phyloP scores from a whole-genome alignment of 1,284 basidiomycete genomes.

The Erythrobasidium hasegawianum region DNA sequence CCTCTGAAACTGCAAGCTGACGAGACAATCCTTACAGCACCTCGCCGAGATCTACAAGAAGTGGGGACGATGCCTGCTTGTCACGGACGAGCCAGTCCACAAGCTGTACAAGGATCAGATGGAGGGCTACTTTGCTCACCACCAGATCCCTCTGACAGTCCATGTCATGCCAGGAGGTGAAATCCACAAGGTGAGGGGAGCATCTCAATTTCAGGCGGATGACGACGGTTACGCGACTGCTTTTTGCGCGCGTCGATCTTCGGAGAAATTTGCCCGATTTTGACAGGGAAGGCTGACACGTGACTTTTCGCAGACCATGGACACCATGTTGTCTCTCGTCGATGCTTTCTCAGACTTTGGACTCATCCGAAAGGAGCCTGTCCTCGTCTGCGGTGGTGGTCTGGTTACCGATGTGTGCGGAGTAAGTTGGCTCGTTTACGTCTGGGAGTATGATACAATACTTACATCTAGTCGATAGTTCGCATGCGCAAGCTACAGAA shows the following conservation, averaged over 20 bases:
- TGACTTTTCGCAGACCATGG: slow-evolving; percentile 29
- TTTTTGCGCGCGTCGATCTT: not conserved
- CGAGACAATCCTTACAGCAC: too few species aligned
- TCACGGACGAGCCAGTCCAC: slow-evolving; percentile 51
- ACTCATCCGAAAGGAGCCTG: slow-evolving; percentile 53
- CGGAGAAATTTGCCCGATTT: not conserved
- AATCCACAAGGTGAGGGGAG: slow-evolving; percentile 51
- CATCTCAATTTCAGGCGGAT: not conserved
- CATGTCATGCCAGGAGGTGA: slow-evolving; percentile 54
- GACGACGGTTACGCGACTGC: slow-evolving; percentile 4
- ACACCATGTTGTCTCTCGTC: slow-evolving; percentile 52
- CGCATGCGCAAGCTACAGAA: slow-evolving; percentile 53
- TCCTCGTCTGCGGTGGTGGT: slow-evolving; percentile 53
- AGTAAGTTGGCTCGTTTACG: not conserved
- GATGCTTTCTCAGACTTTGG: slow-evolving; percentile 54
- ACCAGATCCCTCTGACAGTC: slow-evolving; percentile 51
- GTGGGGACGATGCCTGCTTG: slow-evolving; percentile 52
- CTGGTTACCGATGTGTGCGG: slow-evolving; percentile 48
- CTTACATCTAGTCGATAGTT: slow-evolving; percentile 48
- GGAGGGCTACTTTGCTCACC: slow-evolving; percentile 31
- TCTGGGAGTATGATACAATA: not conserved
- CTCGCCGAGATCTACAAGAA: slow-evolving; percentile 52
- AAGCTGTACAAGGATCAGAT: slow-evolving; percentile 46
- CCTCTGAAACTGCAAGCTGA: too few species aligned
- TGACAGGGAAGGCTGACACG: not conserved